Evolutionary conservation across 2,329 filamentous ascomycete genomes (phyloP).

Genomic region (Ramularia endophylla): DNA sequence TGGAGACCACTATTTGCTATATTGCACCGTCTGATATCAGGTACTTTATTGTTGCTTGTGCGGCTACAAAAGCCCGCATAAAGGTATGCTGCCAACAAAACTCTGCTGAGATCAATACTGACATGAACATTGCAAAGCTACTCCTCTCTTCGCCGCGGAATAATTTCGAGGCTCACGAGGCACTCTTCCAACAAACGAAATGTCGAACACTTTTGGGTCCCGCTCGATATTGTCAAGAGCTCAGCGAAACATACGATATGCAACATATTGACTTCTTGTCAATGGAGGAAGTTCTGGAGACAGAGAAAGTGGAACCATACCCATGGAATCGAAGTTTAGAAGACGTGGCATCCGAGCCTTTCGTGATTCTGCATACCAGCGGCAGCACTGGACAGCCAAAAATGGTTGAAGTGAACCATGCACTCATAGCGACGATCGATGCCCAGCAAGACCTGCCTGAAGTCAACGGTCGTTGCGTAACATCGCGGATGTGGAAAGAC

Average conservation of each 20-base stretch:
- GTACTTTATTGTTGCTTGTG: conserved; percentile 13
- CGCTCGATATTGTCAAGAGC: conserved; percentile 4
- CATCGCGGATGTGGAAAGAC: conserved; percentile 7
- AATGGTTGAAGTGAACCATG: conserved; percentile 14
- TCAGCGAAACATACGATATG: conserved; percentile 14
- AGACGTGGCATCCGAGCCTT: conserved; percentile 8
- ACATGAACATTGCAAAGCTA: no score
- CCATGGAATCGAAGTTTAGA: conserved; percentile 1
- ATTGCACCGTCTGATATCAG: conserved; percentile 11
- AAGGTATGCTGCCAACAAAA: conserved; percentile 11
- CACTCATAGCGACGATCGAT: conserved; percentile 13
- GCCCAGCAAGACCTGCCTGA: conserved; percentile 6
- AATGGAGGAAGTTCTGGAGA: conserved; percentile 12
- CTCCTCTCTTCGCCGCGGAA: conserved; percentile 15
- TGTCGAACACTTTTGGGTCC: conserved; percentile 14
- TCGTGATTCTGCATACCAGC: conserved; percentile 17
- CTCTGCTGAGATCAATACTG: neutral
- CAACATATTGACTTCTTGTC: conserved; percentile 15
- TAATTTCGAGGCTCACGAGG: conserved; percentile 13
- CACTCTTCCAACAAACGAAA: conserved; percentile 15
- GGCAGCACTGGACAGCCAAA: conserved; percentile 20
- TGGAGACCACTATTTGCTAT: conserved; percentile 9
- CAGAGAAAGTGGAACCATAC: conserved; percentile 11
- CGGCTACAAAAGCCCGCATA: conserved; percentile 8
- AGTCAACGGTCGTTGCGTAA: conserved; percentile 7